Conservation (phyloP, 345 rosid genomes). For the Crucihimalaya himalaica region DNA sequence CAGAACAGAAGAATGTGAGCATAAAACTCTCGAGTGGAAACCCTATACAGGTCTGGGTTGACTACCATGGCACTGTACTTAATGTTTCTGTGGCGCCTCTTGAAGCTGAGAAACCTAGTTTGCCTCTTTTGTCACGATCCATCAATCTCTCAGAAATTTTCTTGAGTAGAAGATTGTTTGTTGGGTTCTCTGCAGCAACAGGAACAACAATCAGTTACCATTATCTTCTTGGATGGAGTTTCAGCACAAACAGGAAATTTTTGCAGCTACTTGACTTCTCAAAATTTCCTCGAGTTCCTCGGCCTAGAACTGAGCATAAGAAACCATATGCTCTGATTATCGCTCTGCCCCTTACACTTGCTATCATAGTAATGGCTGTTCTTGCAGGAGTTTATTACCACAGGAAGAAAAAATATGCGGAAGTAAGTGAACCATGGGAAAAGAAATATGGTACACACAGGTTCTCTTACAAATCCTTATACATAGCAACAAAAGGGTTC, state of each 20-base stretch:
- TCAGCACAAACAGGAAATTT: conserved; percentile 44
- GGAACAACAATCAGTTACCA: conserved; percentile 46
- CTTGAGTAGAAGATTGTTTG: conserved; percentile 41
- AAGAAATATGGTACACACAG: conserved; percentile 46
- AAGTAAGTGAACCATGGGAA: conserved; percentile 53
- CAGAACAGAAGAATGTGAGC: conserved; percentile 26
- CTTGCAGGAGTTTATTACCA: conserved; percentile 27
- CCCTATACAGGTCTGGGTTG: conserved; percentile 62
- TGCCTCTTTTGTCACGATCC: conserved; percentile 53
- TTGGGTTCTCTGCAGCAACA: conserved; percentile 66
- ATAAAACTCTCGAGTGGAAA: conserved; percentile 45
- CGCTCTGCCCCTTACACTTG: background rate
- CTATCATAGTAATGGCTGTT: conserved; percentile 20
- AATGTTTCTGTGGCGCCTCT: conserved; percentile 54
- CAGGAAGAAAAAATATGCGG: conserved; percentile 46
- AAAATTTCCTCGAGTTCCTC: conserved; percentile 57
- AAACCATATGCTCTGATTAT: conserved; percentile 28
- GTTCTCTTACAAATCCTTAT: conserved; percentile 44
- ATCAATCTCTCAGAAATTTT: conserved; percentile 48
- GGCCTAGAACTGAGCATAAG: conserved; percentile 37
- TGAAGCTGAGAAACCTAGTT: conserved; percentile 36
- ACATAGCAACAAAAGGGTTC: conserved; percentile 49
- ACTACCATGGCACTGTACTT: conserved; percentile 46
- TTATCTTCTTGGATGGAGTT: conserved; percentile 72
- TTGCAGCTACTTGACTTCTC: conserved; percentile 46